A percentile compares a stretch with the other conserved stretches of the same genome.
Evolutionary conservation across 345 rosid species (phyloP).

Genomic region (Pugionium dolabratum): DNA sequence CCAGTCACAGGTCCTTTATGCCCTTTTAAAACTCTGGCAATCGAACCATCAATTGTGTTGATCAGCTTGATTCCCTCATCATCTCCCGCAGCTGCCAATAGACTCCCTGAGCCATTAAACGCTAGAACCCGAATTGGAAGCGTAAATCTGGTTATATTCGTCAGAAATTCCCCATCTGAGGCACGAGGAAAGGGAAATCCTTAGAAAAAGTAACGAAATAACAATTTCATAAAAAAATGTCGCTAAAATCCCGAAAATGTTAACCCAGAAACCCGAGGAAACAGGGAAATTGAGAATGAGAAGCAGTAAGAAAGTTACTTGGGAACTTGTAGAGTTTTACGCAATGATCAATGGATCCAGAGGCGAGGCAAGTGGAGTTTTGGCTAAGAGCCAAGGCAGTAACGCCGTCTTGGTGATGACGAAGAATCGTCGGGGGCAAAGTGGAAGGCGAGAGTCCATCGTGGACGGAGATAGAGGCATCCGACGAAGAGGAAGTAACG

Average conservation of each 20-base stretch:
- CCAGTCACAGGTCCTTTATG: conserved; percentile 87
- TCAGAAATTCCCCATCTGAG: conserved; percentile 90
- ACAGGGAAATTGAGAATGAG: not conserved
- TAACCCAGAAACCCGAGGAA: not conserved
- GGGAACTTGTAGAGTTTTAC: conserved; percentile 98
- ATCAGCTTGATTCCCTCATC: conserved; percentile 96
- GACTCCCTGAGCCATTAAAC: conserved; percentile 81
- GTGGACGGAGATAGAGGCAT: conserved; percentile 70
- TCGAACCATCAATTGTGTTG: conserved; percentile 88
- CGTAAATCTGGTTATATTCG: conserved; percentile 87
- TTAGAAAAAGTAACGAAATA: not conserved
- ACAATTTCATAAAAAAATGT: not conserved
- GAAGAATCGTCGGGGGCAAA: conserved; percentile 66
- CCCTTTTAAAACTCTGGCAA: conserved; percentile 83
- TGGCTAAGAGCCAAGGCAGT: conserved; percentile 83
- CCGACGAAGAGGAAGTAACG: conserved; percentile 88
- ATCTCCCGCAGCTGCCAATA: conserved; percentile 96
- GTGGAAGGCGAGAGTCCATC: conserved; percentile 65
- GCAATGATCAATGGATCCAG: conserved; percentile 91
- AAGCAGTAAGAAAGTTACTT: conserved; percentile 38
- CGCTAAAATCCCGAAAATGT: too few relatives aligned
- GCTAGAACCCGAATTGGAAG: conserved; percentile 85
- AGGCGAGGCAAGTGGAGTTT: conserved; percentile 89
- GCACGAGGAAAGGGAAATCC: conserved; percentile 5
- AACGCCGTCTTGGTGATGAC: conserved; percentile 95